Evolutionary conservation across 2,329 filamentous ascomycete genomes (phyloP), one percentile per base, ranked within the genome.

Genomic region (Colletotrichum incanum): DNA sequence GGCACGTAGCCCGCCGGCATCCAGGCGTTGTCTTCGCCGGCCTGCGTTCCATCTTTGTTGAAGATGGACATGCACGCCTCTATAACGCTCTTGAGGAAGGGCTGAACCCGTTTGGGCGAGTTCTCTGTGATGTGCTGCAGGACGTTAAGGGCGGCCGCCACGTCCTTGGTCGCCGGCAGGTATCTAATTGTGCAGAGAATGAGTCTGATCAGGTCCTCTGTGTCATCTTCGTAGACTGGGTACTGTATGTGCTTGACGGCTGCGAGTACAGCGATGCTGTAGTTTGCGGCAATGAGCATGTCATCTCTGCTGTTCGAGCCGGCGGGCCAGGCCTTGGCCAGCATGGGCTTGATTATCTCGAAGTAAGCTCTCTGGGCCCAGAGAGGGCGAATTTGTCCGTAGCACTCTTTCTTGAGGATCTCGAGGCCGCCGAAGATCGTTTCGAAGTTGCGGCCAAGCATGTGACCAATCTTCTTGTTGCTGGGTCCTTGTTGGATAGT

Each of bases 221-320:
- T 79, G 60, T 91, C 88, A 20, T 86, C 84, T 54, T 88, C 84
- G 77, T 89, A 91, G 23, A 89, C 83, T 2, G 82, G 77, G 64
- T 86, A 88, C 23, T 79, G 80, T 69, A 90, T 83, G 76, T 89
- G 84, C 72, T 83, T 85, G 9, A 89, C 79, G 58, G 88, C 82
- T 0, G 85, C 80, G 6, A 91, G 81, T 7, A 86, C 82, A 3
- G 83, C 85, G 37, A 89, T 81, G 39, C 86, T 83, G 63, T 84
- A 85, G 71, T 85, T 86, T 1, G 78, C 80, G 74, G 72, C 11
- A 75, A 75, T 18, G 77, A 79, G 45, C 64, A 77, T 74, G 11
- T 80, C 74, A n/a, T 81, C 75, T 23, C 76, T 73, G 41, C 77
- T 72, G 65, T 75, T 23, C 20, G 76, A 34, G 63, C 74, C 67